Evolutionary conservation across 352 stramenopile genomes (phyloP).

Genomic region (Phytophthora nicotianae): DNA sequence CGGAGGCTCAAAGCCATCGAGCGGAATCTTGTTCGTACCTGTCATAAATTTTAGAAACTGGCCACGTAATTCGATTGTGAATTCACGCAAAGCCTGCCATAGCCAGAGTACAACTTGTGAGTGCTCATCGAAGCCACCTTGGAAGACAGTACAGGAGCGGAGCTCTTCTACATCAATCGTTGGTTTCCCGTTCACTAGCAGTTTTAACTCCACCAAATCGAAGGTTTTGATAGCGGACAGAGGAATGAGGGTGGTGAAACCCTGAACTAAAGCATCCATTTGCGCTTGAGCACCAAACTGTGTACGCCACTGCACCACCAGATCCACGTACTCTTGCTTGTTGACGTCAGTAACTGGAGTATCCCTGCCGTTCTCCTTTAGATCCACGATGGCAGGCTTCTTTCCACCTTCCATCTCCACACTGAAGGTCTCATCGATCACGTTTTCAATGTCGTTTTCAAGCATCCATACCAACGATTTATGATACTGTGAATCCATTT

Average conservation of each 20-base stretch:
- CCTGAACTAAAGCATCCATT: constrained; percentile 60
- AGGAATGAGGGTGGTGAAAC: constrained; percentile 60
- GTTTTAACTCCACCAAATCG: constrained; percentile 42
- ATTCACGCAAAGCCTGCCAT: constrained; percentile 83
- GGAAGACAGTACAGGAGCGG: constrained; percentile 76
- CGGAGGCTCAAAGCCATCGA: constrained; percentile 87
- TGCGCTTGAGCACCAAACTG: constrained; percentile 59
- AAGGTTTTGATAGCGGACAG: constrained; percentile 52
- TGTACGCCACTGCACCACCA: constrained; percentile 68
- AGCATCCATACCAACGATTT: constrained; percentile 89
- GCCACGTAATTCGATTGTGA: constrained; percentile 56
- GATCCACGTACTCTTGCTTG: constrained; percentile 76
- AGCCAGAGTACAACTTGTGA: constrained; percentile 83
- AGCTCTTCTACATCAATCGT: constrained; percentile 88
- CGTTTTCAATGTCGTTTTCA: constrained; percentile 74
- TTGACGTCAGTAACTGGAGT: constrained; percentile 77
- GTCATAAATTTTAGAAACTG: constrained; percentile 89
- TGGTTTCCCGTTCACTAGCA: constrained; percentile 60
- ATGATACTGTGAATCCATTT: constrained; percentile 83
- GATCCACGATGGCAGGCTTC: constrained; percentile 41
- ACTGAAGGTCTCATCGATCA: constrained; percentile 90
- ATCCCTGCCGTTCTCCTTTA: constrained; percentile 69
- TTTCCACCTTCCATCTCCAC: constrained; percentile 51
- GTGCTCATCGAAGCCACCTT: constrained; percentile 80
- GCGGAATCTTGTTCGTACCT: constrained; percentile 79